These are phyloP conservation scores for Climacium dendroides DNA, from an alignment of 225 moss, liverwort and hornwort genomes.

Conservation along the genomic window DNA sequence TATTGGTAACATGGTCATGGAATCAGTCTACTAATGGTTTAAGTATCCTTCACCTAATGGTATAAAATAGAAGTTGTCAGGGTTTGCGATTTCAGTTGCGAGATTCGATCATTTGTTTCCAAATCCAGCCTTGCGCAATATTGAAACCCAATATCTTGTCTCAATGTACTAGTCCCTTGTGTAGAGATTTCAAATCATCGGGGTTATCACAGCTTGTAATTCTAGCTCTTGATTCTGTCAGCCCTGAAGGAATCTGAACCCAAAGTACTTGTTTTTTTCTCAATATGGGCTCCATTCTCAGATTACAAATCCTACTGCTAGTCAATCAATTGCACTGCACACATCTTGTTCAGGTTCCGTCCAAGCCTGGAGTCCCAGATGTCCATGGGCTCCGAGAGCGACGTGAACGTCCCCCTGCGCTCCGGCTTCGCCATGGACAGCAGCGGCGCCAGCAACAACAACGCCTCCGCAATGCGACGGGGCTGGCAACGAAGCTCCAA, in stretches of 20 bases:
- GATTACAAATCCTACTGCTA: background rate
- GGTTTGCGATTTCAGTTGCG: background rate
- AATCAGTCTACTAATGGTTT: background rate
- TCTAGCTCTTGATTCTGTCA: background rate
- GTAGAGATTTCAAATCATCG: background rate
- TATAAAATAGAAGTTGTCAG: background rate
- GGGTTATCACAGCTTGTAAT: background rate
- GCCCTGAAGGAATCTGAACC: background rate
- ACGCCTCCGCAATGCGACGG: constrained; percentile 15
- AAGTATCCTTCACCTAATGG: background rate
- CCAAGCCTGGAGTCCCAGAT: constrained; percentile 8
- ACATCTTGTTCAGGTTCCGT: background rate
- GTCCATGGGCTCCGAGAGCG: constrained; percentile 18
- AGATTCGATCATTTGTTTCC: background rate
- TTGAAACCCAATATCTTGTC: background rate
- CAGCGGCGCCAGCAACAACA: background rate
- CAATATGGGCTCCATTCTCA: background rate
- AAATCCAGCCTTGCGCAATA: background rate
- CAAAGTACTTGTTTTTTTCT: background rate
- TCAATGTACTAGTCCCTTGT: background rate
- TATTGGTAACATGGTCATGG: background rate
- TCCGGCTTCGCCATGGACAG: constrained; percentile 4
- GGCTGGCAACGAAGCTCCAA: constrained; percentile 59
- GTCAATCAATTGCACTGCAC: background rate
- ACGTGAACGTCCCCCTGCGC: constrained; percentile 4